Percentiles rank a stretch among this genome's conserved stretches.
Evolutionary conservation across 805 yeast genomes (phyloP).

Genomic region (Limtongozyma cylindracea): DNA sequence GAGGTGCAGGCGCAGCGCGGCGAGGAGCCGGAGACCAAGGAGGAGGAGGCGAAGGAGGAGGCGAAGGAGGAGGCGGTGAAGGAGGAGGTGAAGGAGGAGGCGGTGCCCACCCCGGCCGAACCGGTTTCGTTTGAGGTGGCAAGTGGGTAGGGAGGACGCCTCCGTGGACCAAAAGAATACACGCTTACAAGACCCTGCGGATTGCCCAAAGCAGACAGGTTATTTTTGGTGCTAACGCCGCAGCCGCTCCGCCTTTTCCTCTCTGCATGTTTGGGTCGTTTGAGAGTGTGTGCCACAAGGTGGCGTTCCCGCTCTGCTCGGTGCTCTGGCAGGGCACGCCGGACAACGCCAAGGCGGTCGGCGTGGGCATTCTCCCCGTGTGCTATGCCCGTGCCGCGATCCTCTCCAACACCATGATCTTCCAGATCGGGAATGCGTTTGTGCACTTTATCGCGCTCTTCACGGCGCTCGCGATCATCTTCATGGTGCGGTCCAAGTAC

Average conservation of each 20-base stretch:
- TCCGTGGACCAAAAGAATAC: no score
- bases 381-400: slow-evolving; percentile 79
- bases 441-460: slow-evolving; percentile 54
- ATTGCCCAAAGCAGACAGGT: no score
- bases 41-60: no score
- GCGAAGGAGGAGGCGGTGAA: no score
- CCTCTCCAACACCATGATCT: slow-evolving; percentile 75
- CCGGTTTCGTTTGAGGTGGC: no score
- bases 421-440: slow-evolving; percentile 72
- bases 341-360: slow-evolving; percentile 8
- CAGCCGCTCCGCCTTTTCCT: no score
- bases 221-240: no score
- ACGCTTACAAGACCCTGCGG: no score
- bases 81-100: no score
- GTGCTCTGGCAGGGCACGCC: slow-evolving; percentile 50
- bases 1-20: slow-evolving; percentile 6
- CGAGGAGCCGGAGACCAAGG: no score
- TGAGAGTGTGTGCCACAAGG: slow-evolving; percentile 28
- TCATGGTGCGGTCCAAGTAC: slow-evolving; percentile 59
- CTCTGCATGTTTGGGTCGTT: slow-evolving; percentile 56
- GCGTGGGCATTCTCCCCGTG: slow-evolving; percentile 40
- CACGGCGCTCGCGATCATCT: slow-evolving; percentile 42
- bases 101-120: no score
- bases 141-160: no score
- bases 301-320: slow-evolving; percentile 64